phyloP scores from a whole-genome alignment of 768 basidiomycete genomes.

The Suillus subalutaceus region DNA sequence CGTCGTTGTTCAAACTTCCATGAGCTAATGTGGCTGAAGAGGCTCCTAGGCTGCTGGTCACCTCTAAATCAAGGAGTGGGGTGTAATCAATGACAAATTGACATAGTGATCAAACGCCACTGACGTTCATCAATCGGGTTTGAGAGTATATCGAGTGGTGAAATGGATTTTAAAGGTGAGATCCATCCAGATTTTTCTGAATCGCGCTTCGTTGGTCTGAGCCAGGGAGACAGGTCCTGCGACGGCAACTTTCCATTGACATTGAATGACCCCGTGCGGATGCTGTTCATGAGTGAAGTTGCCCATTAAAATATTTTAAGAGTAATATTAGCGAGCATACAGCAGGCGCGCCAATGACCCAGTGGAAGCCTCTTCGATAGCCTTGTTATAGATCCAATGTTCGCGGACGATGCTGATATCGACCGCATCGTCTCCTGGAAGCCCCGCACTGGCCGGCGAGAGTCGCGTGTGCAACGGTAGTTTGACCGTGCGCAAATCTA shows the following conservation, averaged over 20 bases:
- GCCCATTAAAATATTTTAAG: slow-evolving; percentile 4
- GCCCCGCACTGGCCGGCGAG: slow-evolving; percentile 63
- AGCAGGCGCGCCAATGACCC: slow-evolving; percentile 27
- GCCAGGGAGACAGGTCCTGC: slow-evolving; percentile 71
- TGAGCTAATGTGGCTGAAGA: slow-evolving; percentile 13
- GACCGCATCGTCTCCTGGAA: slow-evolving; percentile 57
- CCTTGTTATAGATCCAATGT: slow-evolving; percentile 59
- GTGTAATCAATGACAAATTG: not conserved
- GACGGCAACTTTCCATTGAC: slow-evolving; percentile 79
- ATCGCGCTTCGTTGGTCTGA: slow-evolving; percentile 34
- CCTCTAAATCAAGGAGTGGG: slow-evolving; percentile 15
- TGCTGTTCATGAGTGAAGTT: slow-evolving; percentile 35
- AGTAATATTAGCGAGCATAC: slow-evolving; percentile 15
- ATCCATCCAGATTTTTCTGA: slow-evolving; percentile 24
- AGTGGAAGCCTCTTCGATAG: slow-evolving; percentile 35
- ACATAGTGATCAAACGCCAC: slow-evolving; percentile 6
- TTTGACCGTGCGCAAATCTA: slow-evolving; percentile 55
- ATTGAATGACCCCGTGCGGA: slow-evolving; percentile 82
- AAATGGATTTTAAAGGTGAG: slow-evolving; percentile 38
- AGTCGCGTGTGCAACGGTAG: slow-evolving; percentile 56
- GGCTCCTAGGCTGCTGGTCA: slow-evolving; percentile 7
- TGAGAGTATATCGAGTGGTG: slow-evolving; percentile 35
- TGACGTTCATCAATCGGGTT: slow-evolving; percentile 28
- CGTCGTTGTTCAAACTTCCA: slow-evolving; percentile 11
- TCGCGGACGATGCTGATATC: slow-evolving; percentile 65